Conservation (phyloP, 768 basidiomycete species). For the Rhizopogon roseolus region DNA sequence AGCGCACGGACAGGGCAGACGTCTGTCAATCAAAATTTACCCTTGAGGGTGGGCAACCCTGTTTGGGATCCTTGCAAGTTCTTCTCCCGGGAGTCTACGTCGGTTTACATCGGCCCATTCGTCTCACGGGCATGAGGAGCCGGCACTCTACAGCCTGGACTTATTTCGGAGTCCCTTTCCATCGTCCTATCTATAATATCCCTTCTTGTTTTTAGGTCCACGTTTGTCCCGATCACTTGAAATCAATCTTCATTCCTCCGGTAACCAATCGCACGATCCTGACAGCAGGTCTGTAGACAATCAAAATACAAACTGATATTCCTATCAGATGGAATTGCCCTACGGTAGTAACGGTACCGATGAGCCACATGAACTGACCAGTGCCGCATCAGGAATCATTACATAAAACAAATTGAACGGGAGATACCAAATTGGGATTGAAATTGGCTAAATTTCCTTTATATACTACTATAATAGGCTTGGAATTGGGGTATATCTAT, state of each 20-base stretch:
- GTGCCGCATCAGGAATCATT: too few relatives aligned
- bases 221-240: constrained; percentile 4
- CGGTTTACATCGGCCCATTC: neutral
- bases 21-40: too few relatives aligned
- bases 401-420: too few relatives aligned
- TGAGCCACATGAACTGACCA: too few relatives aligned
- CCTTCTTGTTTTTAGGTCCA: constrained; percentile 4
- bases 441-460: neutral
- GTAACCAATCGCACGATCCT: too few relatives aligned
- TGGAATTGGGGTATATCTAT: neutral
- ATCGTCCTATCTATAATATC: constrained; percentile 2
- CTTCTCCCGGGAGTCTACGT: neutral
- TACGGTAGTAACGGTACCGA: too few relatives aligned
- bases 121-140: too few relatives aligned
- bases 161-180: neutral
- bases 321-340: too few relatives aligned
- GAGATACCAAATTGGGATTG: neutral
- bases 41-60: neutral
- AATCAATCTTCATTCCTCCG: too few relatives aligned
- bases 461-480: neutral
- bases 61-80: neutral
- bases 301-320: too few relatives aligned
- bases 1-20: neutral
- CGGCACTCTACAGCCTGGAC: too few relatives aligned
- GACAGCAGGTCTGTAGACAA: too few relatives aligned